Evolutionary conservation across 345 rosid species (phyloP).

Genomic region (Gossypium turneri): DNA sequence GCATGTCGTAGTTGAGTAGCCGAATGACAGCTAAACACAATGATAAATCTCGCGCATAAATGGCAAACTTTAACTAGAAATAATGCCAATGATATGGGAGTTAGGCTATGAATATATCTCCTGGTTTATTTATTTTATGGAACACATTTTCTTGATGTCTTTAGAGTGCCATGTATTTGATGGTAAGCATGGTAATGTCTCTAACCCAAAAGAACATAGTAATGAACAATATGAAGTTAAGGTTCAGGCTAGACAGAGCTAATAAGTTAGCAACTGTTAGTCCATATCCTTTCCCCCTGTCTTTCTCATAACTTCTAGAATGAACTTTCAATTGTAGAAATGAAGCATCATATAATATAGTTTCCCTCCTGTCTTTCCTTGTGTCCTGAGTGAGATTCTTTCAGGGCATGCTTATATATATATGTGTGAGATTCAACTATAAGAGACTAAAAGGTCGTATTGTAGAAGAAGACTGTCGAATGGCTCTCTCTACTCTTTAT

Average conservation of each 20-base stretch:
- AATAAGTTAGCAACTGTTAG: neutral
- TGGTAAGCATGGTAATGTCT: slow-evolving; percentile 1
- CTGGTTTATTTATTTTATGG: neutral
- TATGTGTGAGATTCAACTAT: too few species aligned
- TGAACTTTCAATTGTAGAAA: neutral
- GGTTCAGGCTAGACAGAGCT: neutral
- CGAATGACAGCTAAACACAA: too few species aligned
- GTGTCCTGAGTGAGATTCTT: too few species aligned
- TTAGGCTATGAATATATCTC: neutral
- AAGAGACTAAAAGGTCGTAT: too few species aligned
- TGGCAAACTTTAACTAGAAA: neutral
- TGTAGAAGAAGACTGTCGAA: too few species aligned
- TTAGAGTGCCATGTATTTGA: neutral
- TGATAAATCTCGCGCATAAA: too few species aligned
- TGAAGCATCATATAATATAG: neutral
- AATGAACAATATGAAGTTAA: neutral
- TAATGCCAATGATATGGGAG: neutral
- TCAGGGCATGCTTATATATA: too few species aligned
- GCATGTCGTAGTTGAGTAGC: too few species aligned
- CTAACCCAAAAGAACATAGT: neutral
- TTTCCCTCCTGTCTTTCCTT: too few species aligned
- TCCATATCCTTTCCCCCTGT: neutral
- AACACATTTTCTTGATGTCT: slow-evolving; percentile 2
- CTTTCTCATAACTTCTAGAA: neutral
- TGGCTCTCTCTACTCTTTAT: too few species aligned